phyloP scores from a whole-genome alignment of 768 basidiomycete species.

The Tricholoma terreum region DNA sequence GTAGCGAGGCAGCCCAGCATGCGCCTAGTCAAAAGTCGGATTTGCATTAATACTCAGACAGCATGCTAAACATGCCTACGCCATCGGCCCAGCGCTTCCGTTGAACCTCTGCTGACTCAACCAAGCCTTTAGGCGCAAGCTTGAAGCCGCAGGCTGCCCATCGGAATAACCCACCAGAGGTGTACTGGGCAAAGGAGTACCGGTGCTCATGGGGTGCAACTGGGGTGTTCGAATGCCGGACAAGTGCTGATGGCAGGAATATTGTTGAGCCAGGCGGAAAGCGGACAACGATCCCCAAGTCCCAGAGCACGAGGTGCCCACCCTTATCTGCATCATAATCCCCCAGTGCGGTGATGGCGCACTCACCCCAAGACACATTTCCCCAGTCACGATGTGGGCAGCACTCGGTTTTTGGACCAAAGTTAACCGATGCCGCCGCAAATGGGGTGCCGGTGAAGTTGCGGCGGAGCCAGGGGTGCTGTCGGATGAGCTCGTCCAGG shows the following conservation, averaged over 20 bases:
- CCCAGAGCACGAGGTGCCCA: neutral
- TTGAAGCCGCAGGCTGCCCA: neutral
- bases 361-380: neutral
- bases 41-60: neutral
- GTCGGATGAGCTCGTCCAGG: neutral
- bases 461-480: neutral
- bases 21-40: too few relatives aligned
- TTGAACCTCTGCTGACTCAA: neutral
- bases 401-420: neutral
- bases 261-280: neutral
- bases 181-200: slow-evolving; percentile 2
- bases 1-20: too few relatives aligned
- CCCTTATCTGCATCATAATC: neutral
- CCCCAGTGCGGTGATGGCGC: neutral
- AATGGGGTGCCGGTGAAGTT: neutral
- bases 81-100: neutral
- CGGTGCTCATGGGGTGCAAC: neutral
- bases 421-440: neutral
- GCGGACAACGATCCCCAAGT: neutral
- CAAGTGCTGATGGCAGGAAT: neutral
- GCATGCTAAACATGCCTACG: neutral
- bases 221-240: neutral
- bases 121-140: neutral
- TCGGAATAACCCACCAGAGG: neutral
- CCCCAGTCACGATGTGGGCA: neutral